Percentiles rank a stretch among this genome's conserved stretches.
phyloP scores from a whole-genome alignment of 257 asterid genomes.

The Solanum raphanifolium region DNA sequence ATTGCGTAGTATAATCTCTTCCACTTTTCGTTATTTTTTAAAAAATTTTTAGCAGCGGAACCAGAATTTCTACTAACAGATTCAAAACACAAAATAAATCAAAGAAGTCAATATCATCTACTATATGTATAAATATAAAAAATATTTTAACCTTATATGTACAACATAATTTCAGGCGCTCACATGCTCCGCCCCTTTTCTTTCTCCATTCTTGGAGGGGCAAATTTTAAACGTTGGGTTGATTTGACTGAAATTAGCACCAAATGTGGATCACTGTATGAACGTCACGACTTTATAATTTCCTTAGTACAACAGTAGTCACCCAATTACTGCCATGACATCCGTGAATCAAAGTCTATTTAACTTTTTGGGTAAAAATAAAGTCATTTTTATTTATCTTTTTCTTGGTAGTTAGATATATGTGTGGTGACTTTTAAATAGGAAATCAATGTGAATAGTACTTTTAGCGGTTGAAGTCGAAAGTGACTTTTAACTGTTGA shows the following conservation, averaged over 20 bases:
- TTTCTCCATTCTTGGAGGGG: not conserved
- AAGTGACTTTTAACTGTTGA: not conserved
- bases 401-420: not conserved
- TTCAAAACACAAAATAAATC: not conserved
- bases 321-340: conserved; percentile 1
- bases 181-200: not conserved
- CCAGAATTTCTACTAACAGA: not conserved
- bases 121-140: not conserved
- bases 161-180: fast-evolving
- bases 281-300: not conserved
- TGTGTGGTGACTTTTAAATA: not conserved
- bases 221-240: not conserved
- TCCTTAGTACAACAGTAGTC: not conserved
- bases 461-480: not conserved
- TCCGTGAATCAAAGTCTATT: not conserved
- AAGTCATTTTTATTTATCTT: not conserved
- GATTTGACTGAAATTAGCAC: not conserved
- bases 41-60: too few species aligned
- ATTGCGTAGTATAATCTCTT: not conserved
- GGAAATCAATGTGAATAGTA: not conserved
- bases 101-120: not conserved
- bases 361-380: not conserved
- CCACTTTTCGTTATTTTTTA: too few species aligned
- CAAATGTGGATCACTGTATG: not conserved
- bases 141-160: not conserved